Evolutionary conservation across 2,329 filamentous ascomycete species (phyloP), one percentile per base, ranked within the genome.

Genomic region (Arthrobotrys pseudoclavata): DNA sequence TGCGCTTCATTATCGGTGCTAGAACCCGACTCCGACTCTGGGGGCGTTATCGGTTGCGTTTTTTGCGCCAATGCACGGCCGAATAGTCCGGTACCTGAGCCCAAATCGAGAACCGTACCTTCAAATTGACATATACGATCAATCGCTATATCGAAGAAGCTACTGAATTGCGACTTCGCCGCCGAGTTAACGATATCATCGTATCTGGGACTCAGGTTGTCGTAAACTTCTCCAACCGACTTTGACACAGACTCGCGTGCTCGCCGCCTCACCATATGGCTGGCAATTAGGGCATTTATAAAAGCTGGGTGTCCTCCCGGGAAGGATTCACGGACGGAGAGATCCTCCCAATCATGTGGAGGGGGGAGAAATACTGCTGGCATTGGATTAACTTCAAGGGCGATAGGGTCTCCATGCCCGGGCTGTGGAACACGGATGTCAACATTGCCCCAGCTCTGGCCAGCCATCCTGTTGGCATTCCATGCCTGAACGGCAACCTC

Each of bases 371-470:
- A 82, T 3, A 75, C 76, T 1, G 79, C 79, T 15, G 80, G 80
- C 67, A 79, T 74, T 1, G 81, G 80, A 57, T 82, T 80, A 18
- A 81, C 81, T 48, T 82, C 81, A 24, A 53, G 24, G 13, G n/a
- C 50, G 4, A 34, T 6, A 7, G 50, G 50, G n/a, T 53, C 50
- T 12, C 50, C 50, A 1, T 31, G 26, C 6, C 50, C 50, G 50
- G 50, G 26, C 9, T 7, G 13, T 53, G 50, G 50, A 31, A 53
- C 50, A 31, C 50, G 50, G 45, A 82, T 79, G 47, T 82, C 80
- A 1, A 53, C 50, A 18, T 53, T 53, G 1, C 13, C 26, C 50
- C 50, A 53, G 26, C 26, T 53, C 26, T 53, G 50, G 15, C 50
- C 50, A 9, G 50, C 26, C 50, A 53, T 53, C 15, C n/a, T 53